These are phyloP conservation scores for Aurantiochytrium sp. DNA, from an alignment of 108 stramenopile genomes.

Conservation along the genomic window DNA sequence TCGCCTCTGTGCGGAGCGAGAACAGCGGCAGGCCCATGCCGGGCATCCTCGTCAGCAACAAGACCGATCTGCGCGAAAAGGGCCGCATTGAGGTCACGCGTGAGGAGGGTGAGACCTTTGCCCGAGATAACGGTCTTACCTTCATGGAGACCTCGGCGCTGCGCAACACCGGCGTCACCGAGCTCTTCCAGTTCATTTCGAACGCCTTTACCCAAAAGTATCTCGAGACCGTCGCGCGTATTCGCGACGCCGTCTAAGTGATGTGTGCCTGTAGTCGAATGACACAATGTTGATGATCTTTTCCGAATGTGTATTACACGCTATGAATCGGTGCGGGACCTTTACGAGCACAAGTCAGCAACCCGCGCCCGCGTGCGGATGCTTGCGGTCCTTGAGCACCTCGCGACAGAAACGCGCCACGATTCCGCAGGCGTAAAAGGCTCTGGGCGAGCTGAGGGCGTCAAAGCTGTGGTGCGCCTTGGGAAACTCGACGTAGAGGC, in stretches of 20 bases:
- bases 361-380: no score
- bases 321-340: no score
- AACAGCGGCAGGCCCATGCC: constrained; percentile 10
- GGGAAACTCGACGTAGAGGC: no score
- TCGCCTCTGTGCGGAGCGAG: constrained; percentile 4
- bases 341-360: no score
- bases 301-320: no score
- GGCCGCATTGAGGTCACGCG: background rate
- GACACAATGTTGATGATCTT: no score
- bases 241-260: background rate
- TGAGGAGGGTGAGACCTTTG: background rate
- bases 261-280: no score
- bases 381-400: no score
- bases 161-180: background rate
- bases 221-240: background rate
- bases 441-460: no score
- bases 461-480: no score
- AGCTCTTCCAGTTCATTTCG: constrained; percentile 12
- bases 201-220: background rate
- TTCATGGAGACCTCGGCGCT: constrained; percentile 21
- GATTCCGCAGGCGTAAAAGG: no score
- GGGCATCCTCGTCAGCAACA: constrained; percentile 2
- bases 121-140: background rate
- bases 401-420: no score
- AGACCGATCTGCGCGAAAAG: background rate